Evolutionary conservation across 495 filamentous ascomycete genomes (phyloP).

Genomic region (Penicillium argentinense): DNA sequence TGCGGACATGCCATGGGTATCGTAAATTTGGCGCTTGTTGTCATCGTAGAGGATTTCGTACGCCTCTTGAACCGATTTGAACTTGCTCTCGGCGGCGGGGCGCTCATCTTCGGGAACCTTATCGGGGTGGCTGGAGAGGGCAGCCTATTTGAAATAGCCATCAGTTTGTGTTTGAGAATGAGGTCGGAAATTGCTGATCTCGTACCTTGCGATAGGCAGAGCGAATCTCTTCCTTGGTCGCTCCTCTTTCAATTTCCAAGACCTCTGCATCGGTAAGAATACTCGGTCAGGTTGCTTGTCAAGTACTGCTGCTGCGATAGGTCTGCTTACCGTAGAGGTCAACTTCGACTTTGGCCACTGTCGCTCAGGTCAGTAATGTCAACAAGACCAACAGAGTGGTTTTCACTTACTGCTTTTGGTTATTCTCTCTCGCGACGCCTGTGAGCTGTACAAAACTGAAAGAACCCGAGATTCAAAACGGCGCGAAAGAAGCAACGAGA

Average conservation of each 20-base stretch:
- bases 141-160: constrained; percentile 57
- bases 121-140: constrained; percentile 86
- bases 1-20: constrained; percentile 92
- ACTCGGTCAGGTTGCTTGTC: constrained; percentile 13
- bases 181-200: background rate
- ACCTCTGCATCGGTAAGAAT: constrained; percentile 53
- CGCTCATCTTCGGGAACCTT: constrained; percentile 90
- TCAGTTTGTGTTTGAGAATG: constrained; percentile 8
- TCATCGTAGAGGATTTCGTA: constrained; percentile 98
- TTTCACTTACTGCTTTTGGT: constrained; percentile 5
- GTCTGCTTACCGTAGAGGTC: constrained; percentile 48
- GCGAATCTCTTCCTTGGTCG: constrained; percentile 83
- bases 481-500: constrained; percentile 4
- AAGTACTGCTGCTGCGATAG: background rate
- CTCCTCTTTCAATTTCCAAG: constrained; percentile 67
- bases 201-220: constrained; percentile 95
- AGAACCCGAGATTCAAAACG: background rate
- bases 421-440: background rate
- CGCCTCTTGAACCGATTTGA: constrained; percentile 88
- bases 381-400: background rate
- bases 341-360: constrained; percentile 39
- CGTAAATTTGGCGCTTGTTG: constrained; percentile 86
- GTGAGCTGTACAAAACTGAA: background rate
- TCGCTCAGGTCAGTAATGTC: constrained; percentile 17
- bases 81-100: constrained; percentile 78